phyloP scores from a whole-genome alignment of 1,284 basidiomycete genomes.

The Pseudozyma flocculosa region DNA sequence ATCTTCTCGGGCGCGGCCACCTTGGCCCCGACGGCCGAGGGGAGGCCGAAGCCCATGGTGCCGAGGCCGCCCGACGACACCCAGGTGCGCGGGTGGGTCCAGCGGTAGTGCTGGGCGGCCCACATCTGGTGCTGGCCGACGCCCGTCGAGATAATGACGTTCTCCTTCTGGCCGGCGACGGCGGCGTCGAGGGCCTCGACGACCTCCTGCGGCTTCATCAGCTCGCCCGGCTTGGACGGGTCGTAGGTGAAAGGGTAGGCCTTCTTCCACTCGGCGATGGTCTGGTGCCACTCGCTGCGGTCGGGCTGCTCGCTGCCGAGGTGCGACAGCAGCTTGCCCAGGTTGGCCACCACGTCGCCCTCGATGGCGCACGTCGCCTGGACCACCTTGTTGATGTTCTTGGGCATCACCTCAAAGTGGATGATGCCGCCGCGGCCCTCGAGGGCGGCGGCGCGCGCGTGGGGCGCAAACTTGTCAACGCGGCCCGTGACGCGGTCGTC shows the following conservation, averaged over 20 bases:
- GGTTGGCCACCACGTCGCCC: conserved; percentile 84
- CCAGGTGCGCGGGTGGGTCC: conserved; percentile 83
- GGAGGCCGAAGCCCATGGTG: conserved; percentile 92
- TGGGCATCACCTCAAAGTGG: conserved; percentile 97
- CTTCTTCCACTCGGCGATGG: conserved; percentile 81
- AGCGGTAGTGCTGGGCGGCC: conserved; percentile 92
- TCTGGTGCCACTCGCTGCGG: conserved; percentile 69
- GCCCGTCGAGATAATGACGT: conserved; percentile 86
- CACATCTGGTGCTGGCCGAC: conserved; percentile 99
- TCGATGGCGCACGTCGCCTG: conserved; percentile 90
- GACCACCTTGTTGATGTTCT: conserved; percentile 99
- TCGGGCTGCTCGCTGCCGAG: conserved; percentile 24
- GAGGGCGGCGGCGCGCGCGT: conserved; percentile 79
- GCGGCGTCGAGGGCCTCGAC: conserved; percentile 81
- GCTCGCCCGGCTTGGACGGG: conserved; percentile 67
- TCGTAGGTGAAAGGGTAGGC: conserved; percentile 87
- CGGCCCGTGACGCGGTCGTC: conserved; percentile 98
- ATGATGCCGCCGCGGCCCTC: conserved; percentile 92
- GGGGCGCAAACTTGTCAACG: conserved; percentile 85
- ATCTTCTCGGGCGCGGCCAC: conserved; percentile 90
- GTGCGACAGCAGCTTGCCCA: conserved; percentile 78
- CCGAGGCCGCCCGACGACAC: conserved; percentile 96
- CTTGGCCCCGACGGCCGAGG: conserved; percentile 91
- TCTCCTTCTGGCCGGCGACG: conserved; percentile 72
- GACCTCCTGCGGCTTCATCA: conserved; percentile 95